Percentiles rank a stretch among this genome's conserved stretches.
These are phyloP conservation scores for Claviceps sp. DNA, from an alignment of 2,329 filamentous ascomycete species.

Conservation along the genomic window DNA sequence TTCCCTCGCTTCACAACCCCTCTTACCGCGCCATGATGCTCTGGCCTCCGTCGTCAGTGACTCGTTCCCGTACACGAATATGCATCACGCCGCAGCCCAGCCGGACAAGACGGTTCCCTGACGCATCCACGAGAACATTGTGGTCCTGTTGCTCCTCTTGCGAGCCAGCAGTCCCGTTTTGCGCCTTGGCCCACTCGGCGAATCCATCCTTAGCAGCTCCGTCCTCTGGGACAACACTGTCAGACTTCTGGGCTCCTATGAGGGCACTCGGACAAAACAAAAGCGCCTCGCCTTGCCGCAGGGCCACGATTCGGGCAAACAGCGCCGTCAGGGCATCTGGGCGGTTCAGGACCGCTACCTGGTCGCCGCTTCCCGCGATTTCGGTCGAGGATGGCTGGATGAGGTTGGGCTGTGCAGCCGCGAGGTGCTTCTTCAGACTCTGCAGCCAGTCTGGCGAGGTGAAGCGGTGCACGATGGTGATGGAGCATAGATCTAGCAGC, in stretches of 20 bases:
- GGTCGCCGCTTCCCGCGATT: not conserved
- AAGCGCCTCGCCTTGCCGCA: constrained; percentile 31
- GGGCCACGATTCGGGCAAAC: constrained; percentile 27
- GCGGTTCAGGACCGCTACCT: not conserved
- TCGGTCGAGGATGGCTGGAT: not conserved
- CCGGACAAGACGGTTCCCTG: not conserved
- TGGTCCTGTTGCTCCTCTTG: not conserved
- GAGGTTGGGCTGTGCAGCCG: constrained; percentile 12
- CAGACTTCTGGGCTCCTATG: constrained; percentile 8
- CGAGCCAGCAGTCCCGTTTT: not conserved
- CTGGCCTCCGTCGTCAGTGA: constrained; percentile 30
- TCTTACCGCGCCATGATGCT: constrained; percentile 29
- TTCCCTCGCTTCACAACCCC: not conserved
- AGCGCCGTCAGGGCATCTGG: constrained; percentile 14
- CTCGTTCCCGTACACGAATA: constrained; percentile 25
- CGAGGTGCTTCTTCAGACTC: constrained; percentile 31
- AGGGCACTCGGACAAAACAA: constrained; percentile 33
- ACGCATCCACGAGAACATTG: not conserved
- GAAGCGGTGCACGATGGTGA: constrained; percentile 64
- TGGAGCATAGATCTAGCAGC: constrained; percentile 56
- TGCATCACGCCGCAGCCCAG: constrained; percentile 26
- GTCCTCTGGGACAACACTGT: too few relatives aligned
- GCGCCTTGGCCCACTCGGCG: not conserved
- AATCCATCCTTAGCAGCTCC: not conserved
- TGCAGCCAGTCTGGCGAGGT: constrained; percentile 50